Percentiles rank a stretch among this genome's conserved stretches.
Conservation (phyloP, 2,329 filamentous ascomycete genomes). For the Venturia asperata region DNA sequence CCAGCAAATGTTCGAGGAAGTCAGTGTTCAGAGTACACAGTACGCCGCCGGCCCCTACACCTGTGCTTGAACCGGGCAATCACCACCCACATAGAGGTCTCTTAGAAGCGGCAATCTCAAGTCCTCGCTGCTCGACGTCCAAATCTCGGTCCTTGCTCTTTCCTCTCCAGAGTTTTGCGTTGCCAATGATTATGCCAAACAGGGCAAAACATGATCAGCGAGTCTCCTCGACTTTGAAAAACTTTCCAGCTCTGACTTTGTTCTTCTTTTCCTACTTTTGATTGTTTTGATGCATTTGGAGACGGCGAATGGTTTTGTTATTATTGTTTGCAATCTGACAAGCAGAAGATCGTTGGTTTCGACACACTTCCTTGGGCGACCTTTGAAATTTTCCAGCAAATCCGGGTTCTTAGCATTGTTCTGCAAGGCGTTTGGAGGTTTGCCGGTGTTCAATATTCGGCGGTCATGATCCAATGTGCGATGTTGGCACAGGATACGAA, state of each 20-base stretch:
- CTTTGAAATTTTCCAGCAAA: background rate
- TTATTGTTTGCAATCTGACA: background rate
- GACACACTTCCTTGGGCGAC: background rate
- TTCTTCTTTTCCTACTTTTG: background rate
- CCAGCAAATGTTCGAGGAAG: background rate
- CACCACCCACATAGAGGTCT: background rate
- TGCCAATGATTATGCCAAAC: background rate
- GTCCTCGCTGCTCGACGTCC: background rate
- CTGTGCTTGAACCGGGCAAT: background rate
- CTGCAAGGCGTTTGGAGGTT: background rate
- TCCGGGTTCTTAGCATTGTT: background rate
- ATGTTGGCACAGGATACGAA: background rate
- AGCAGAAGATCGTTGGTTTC: background rate
- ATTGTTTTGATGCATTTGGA: background rate
- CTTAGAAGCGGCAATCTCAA: background rate
- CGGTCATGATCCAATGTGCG: background rate
- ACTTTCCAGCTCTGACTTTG: background rate
- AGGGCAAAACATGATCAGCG: too few relatives aligned
- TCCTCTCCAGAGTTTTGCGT: background rate
- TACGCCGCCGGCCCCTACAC: background rate
- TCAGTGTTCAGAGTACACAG: background rate
- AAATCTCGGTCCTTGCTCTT: background rate
- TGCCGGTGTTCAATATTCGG: background rate
- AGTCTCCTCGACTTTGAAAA: too few relatives aligned
- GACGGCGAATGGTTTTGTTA: background rate